Conservation (phyloP, 176 grass and related monocot species). For the Elymus sibiricus region DNA sequence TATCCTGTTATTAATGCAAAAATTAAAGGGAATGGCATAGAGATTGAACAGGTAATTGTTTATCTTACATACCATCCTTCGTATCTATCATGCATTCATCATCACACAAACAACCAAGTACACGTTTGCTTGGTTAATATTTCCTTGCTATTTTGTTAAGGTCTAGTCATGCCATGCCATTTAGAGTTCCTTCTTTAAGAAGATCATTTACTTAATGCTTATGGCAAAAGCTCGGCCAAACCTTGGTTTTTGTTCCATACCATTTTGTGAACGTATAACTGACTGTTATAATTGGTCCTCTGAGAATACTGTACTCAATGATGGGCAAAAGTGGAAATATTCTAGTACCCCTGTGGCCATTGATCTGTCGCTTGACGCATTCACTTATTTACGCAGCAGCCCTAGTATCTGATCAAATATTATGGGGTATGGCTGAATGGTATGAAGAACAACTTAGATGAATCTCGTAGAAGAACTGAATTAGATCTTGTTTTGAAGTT, state of each 20-base stretch:
- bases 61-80: constrained; percentile 5
- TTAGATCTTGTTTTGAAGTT: neutral
- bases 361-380: neutral
- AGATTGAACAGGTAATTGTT: constrained; percentile 65
- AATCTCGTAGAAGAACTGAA: neutral
- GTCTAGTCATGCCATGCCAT: neutral
- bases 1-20: constrained; percentile 76
- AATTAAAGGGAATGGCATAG: constrained; percentile 48
- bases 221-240: constrained; percentile 10
- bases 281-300: neutral
- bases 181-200: neutral
- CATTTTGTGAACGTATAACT: constrained; percentile 2
- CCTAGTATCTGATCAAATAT: neutral
- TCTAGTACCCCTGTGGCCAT: neutral
- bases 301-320: neutral
- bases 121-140: neutral
- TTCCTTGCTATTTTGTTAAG: constrained; percentile 6
- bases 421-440: neutral
- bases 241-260: neutral
- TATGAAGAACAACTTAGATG: neutral
- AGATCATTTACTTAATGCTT: neutral
- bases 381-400: neutral
- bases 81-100: constrained; percentile 13
- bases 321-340: neutral
- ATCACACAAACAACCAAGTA: neutral